Percentiles rank a stretch among this genome's conserved stretches.
Evolutionary conservation across 2,329 filamentous ascomycete species (phyloP).

Genomic region (Penicillium sp.): DNA sequence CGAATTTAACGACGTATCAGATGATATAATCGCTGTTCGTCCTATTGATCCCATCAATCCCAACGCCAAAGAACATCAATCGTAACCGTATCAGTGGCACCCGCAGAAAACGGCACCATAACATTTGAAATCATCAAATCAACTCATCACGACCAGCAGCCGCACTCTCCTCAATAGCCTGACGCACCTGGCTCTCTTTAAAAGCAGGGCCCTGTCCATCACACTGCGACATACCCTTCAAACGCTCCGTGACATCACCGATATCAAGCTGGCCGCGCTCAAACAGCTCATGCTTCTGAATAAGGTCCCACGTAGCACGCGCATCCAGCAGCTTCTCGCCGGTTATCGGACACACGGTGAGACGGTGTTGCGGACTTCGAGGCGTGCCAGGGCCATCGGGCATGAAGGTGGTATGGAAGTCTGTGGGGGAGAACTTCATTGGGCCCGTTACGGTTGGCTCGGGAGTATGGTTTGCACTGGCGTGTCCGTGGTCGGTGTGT

Average conservation of each 20-base stretch:
- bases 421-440: slow-evolving; percentile 67
- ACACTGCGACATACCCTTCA: slow-evolving; percentile 73
- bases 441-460: slow-evolving; percentile 60
- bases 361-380: slow-evolving; percentile 56
- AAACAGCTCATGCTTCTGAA: slow-evolving; percentile 76
- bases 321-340: slow-evolving; percentile 71
- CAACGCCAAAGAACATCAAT: slow-evolving; percentile 5
- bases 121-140: slow-evolving; percentile 44
- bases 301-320: slow-evolving; percentile 83
- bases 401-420: slow-evolving; percentile 66
- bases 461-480: slow-evolving; percentile 33
- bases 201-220: slow-evolving; percentile 89
- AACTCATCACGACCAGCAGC: slow-evolving; percentile 76
- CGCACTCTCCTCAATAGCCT: slow-evolving; percentile 75
- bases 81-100: slow-evolving; percentile 3
- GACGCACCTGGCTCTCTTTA: slow-evolving; percentile 68
- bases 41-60: not conserved
- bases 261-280: slow-evolving; percentile 77
- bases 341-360: slow-evolving; percentile 59
- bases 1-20: not conserved
- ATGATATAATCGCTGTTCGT: not conserved
- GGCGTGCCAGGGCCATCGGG: slow-evolving; percentile 36
- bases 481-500: slow-evolving; percentile 37
- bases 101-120: not conserved
- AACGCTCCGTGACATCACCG: slow-evolving; percentile 70